Evolutionary conservation across 2,329 filamentous ascomycete species (phyloP).

Genomic region (Stagonosporopsis vannaccii): DNA sequence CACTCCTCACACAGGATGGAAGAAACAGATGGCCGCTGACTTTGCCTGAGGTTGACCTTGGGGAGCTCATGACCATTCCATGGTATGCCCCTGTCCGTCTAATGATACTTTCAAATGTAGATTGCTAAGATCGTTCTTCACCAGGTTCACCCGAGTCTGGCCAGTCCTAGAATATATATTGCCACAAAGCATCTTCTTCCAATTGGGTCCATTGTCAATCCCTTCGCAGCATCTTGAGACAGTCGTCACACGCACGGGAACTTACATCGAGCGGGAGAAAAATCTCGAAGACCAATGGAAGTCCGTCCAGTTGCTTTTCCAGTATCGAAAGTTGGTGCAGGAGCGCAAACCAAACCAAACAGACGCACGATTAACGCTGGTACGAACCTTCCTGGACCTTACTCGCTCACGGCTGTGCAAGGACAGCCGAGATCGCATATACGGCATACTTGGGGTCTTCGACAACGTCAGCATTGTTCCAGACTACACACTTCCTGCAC

Average conservation of each 20-base stretch:
- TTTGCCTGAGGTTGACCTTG: slow-evolving; percentile 11
- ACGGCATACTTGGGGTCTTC: slow-evolving; percentile 12
- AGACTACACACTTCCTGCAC: slow-evolving; percentile 1
- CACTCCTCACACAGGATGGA: slow-evolving; percentile 10
- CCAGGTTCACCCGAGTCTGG: slow-evolving; percentile 12
- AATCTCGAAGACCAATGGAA: slow-evolving; percentile 9
- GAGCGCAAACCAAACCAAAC: neutral
- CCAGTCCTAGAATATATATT: slow-evolving; percentile 16
- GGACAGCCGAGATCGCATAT: slow-evolving; percentile 18
- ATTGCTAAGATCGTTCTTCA: neutral
- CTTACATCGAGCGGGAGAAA: slow-evolving; percentile 10
- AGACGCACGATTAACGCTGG: slow-evolving; percentile 4
- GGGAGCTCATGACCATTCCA: slow-evolving; percentile 4
- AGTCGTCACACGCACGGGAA: slow-evolving; percentile 4
- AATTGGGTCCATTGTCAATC: slow-evolving; percentile 4
- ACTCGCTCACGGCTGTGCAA: slow-evolving; percentile 11
- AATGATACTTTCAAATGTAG: neutral
- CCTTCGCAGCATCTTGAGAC: slow-evolving; percentile 10
- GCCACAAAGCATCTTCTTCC: neutral
- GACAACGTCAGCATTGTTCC: neutral
- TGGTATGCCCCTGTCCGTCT: neutral
- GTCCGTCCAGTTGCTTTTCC: slow-evolving; percentile 11
- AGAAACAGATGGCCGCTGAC: slow-evolving; percentile 17
- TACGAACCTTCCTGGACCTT: slow-evolving; percentile 10
- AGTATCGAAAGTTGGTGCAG: slow-evolving; percentile 12